Evolutionary conservation across 2,329 filamentous ascomycete genomes (phyloP).

Genomic region (Aspergillus clavatus): DNA sequence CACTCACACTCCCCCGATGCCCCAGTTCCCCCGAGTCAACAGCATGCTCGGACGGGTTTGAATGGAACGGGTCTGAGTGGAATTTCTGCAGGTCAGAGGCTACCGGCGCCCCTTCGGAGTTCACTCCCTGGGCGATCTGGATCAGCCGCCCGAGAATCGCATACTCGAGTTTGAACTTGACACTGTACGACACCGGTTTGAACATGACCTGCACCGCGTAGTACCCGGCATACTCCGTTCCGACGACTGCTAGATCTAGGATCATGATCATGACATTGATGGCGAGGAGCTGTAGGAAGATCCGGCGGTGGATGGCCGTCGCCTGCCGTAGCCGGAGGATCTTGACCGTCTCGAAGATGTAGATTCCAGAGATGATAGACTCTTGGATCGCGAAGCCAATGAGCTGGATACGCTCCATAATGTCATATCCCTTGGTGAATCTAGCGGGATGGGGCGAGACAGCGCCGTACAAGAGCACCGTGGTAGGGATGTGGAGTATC

Average conservation of each 20-base stretch:
- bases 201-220: constrained; percentile 35
- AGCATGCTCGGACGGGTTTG: not conserved
- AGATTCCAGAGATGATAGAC: constrained; percentile 47
- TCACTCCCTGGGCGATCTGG: constrained; percentile 11
- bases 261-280: constrained; percentile 44
- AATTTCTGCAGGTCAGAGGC: not conserved
- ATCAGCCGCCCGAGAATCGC: constrained; percentile 48
- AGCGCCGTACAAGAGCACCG: constrained; percentile 36
- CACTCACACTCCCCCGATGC: not conserved
- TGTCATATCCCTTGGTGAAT: constrained; percentile 31
- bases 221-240: constrained; percentile 35
- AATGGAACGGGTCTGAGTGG: not conserved
- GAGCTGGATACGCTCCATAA: constrained; percentile 51
- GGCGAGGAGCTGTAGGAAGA: constrained; percentile 46
- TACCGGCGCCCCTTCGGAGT: not conserved
- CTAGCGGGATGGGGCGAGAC: constrained; percentile 13
- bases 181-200: constrained; percentile 32
- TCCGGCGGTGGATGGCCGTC: constrained; percentile 8
- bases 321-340: constrained; percentile 16
- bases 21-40: not conserved
- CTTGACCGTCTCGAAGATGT: constrained; percentile 46
- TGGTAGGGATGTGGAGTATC: constrained; percentile 37
- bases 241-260: constrained; percentile 42
- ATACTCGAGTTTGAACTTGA: constrained; percentile 50
- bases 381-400: constrained; percentile 52